These are phyloP conservation scores for Exophiala bonariae DNA, from an alignment of 2,329 filamentous ascomycete species.

Conservation along the genomic window DNA sequence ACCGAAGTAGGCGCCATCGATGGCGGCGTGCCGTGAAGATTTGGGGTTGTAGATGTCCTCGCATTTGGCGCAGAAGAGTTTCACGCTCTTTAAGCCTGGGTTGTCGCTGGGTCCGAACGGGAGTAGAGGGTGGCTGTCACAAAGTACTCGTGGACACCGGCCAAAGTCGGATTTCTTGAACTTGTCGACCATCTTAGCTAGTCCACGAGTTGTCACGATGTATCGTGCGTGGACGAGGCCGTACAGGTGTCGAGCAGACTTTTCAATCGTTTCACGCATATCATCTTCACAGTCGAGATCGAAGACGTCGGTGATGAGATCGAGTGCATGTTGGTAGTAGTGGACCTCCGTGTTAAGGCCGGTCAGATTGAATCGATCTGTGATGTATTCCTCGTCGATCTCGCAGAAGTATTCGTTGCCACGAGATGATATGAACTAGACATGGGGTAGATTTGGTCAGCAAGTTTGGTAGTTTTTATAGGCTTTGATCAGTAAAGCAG, in stretches of 20 bases:
- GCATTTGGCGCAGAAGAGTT: conserved; percentile 95
- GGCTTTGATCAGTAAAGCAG: too few relatives aligned
- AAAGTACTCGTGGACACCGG: conserved; percentile 95
- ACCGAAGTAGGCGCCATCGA: conserved; percentile 97
- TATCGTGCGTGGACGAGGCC: conserved; percentile 95
- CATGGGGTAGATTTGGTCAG: too few relatives aligned
- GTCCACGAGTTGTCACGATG: conserved; percentile 89
- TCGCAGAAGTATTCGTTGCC: conserved; percentile 99
- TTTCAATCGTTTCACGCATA: conserved; percentile 96
- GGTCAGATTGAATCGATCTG: conserved; percentile 96
- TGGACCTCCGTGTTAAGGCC: conserved; percentile 96
- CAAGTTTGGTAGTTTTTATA: too few relatives aligned
- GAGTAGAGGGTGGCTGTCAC: conserved; percentile 86
- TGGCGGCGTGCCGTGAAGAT: conserved; percentile 88
- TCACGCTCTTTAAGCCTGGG: conserved; percentile 83
- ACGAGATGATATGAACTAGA: conserved; percentile 91
- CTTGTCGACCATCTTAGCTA: conserved; percentile 99
- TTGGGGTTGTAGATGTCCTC: conserved; percentile 99
- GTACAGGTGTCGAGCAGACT: conserved; percentile 92
- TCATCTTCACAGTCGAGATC: conserved; percentile 98
- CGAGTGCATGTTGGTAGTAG: conserved; percentile 98
- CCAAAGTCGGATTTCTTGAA: conserved; percentile 98
- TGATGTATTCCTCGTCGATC: conserved; percentile 98
- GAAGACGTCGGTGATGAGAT: conserved; percentile 96
- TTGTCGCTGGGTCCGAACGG: conserved; percentile 93